A percentile compares a stretch with the other conserved stretches of the same genome.
Conservation (phyloP, 306 rosid species). For the Lablab purpureus region DNA sequence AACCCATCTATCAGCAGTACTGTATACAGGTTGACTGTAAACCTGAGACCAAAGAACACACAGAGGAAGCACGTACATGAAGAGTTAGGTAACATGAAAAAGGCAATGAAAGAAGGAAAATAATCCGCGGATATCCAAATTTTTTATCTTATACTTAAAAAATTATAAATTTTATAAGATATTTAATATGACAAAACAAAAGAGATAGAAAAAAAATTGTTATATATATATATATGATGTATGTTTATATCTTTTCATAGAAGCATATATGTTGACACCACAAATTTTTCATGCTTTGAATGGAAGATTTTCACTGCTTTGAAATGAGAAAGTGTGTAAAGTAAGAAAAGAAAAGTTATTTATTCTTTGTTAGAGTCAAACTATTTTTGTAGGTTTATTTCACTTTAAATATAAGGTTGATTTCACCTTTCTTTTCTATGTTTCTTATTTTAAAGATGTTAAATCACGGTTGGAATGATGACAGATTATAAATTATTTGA, state of each 20-base stretch:
- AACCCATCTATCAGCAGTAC: slow-evolving; percentile 68
- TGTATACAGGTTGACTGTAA: slow-evolving; percentile 71
- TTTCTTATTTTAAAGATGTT: background rate
- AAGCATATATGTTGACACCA: background rate
- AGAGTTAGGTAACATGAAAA: slow-evolving; percentile 1
- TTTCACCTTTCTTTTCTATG: background rate
- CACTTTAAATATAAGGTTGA: background rate
- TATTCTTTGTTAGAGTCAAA: background rate
- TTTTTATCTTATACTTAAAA: no score
- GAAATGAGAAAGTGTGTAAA: background rate
- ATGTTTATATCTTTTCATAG: no score
- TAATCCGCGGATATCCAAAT: no score
- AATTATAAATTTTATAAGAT: no score
- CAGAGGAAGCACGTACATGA: background rate
- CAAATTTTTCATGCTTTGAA: background rate
- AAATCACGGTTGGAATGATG: background rate
- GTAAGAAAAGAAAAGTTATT: background rate
- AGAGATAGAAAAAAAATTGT: no score
- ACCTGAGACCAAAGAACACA: slow-evolving; percentile 58
- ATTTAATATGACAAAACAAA: no score
- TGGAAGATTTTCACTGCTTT: background rate
- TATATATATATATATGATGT: no score
- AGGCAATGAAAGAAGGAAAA: background rate
- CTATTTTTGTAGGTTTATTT: background rate
- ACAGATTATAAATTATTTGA: background rate